phyloP scores from a whole-genome alignment of 2,329 filamentous ascomycete genomes.

The Fusarium sp. region DNA sequence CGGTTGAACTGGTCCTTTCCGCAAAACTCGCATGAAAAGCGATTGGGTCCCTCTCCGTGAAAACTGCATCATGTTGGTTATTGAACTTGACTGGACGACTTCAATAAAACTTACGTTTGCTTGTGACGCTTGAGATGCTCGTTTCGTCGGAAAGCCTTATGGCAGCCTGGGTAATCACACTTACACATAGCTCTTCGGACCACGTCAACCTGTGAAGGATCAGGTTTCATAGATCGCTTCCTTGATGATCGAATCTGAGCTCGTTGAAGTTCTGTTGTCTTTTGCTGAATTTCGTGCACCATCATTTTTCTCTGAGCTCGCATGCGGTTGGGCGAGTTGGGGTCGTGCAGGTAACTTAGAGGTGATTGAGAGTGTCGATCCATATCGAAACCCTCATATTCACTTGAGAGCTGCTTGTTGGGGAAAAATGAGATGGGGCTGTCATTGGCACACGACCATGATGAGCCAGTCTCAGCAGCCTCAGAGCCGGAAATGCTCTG shows the following conservation, averaged over 20 bases:
- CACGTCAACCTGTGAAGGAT: slow-evolving; percentile 52
- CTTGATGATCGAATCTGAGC: slow-evolving; percentile 54
- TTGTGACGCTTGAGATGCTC: slow-evolving; percentile 70
- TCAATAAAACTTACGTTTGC: slow-evolving; percentile 59
- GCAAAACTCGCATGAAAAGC: slow-evolving; percentile 59
- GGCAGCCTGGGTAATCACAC: slow-evolving; percentile 62
- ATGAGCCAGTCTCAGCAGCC: slow-evolving; percentile 53
- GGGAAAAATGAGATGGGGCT: slow-evolving; percentile 58
- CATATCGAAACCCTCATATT: slow-evolving; percentile 53
- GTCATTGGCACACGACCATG: slow-evolving; percentile 57
- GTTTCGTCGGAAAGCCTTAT: slow-evolving; percentile 63
- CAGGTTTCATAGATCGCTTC: slow-evolving; percentile 49
- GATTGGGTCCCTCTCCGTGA: slow-evolving; percentile 56
- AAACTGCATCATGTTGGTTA: slow-evolving; percentile 41
- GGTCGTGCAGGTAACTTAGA: slow-evolving; percentile 50
- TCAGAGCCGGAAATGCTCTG: slow-evolving; percentile 57
- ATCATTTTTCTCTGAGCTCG: slow-evolving; percentile 56
- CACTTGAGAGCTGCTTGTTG: slow-evolving; percentile 50
- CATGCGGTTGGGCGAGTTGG: slow-evolving; percentile 51
- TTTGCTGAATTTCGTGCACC: slow-evolving; percentile 59
- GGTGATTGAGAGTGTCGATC: slow-evolving; percentile 55
- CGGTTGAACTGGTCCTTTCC: slow-evolving; percentile 58
- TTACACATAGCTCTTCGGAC: slow-evolving; percentile 58
- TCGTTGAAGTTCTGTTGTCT: slow-evolving; percentile 59
- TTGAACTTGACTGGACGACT: neutral